phyloP scores from a whole-genome alignment of 2,329 filamentous ascomycete genomes.

The Neofusicoccum sp. region DNA sequence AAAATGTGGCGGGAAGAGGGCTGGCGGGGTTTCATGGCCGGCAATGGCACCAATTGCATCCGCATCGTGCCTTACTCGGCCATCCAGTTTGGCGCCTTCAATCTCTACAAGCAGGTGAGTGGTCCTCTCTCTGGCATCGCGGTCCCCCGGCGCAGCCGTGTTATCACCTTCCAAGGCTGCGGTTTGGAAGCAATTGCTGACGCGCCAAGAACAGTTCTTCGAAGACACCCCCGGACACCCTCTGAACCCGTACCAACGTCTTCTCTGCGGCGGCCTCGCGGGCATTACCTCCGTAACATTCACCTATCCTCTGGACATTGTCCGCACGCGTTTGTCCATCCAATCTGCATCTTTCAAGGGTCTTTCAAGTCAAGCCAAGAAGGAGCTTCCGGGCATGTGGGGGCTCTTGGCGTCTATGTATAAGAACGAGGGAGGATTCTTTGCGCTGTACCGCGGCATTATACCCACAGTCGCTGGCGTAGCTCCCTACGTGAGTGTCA shows the following conservation, averaged over 20 bases:
- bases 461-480: constrained; percentile 92
- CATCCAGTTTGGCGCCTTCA: constrained; percentile 97
- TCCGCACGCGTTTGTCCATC: constrained; percentile 90
- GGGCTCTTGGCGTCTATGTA: constrained; percentile 80
- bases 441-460: constrained; percentile 90
- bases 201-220: constrained; percentile 57
- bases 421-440: constrained; percentile 79
- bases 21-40: constrained; percentile 95
- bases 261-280: constrained; percentile 86
- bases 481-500: constrained; percentile 71
- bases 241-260: constrained; percentile 68
- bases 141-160: not conserved
- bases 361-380: constrained; percentile 48
- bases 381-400: constrained; percentile 88
- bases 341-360: constrained; percentile 93
- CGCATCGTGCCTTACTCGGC: constrained; percentile 97
- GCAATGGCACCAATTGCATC: constrained; percentile 97
- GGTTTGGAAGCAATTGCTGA: not conserved
- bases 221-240: constrained; percentile 72
- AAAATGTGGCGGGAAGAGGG: constrained; percentile 99
- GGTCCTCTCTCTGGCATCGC: not conserved
- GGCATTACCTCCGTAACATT: constrained; percentile 93
- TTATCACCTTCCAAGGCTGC: not conserved
- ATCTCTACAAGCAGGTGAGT: constrained; percentile 88
- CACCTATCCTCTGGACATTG: constrained; percentile 97